Percentiles rank a stretch among this genome's conserved stretches.
phyloP scores from a whole-genome alignment of 2,329 filamentous ascomycete genomes.

The Arthrobotrys iridis region DNA sequence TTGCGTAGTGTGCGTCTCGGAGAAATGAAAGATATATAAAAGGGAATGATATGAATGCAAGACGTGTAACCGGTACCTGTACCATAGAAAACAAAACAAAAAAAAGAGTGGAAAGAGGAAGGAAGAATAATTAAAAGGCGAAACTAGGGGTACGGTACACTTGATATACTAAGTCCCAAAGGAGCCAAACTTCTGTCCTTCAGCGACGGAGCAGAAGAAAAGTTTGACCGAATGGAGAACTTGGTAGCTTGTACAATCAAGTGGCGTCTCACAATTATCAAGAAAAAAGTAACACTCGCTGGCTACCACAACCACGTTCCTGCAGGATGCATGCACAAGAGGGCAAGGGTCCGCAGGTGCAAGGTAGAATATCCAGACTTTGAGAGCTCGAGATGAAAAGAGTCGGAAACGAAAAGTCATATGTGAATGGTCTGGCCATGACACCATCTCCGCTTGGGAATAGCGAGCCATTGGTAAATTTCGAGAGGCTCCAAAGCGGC shows the following conservation, averaged over 20 bases:
- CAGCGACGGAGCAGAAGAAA: neutral
- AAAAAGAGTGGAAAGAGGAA: neutral
- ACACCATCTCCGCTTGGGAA: slow-evolving; percentile 28
- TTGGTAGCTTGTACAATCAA: slow-evolving; percentile 29
- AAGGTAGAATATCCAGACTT: neutral
- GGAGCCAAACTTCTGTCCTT: slow-evolving; percentile 16
- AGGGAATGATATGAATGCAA: slow-evolving; percentile 14
- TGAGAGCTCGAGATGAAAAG: slow-evolving; percentile 4
- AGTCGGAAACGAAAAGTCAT: slow-evolving; percentile 22
- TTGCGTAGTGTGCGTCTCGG: neutral
- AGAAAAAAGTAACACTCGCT: neutral
- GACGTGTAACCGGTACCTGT: neutral
- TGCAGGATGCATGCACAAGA: slow-evolving; percentile 3
- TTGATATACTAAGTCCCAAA: slow-evolving; percentile 23
- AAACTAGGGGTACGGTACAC: slow-evolving; percentile 11
- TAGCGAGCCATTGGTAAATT: slow-evolving; percentile 11
- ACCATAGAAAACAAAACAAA: neutral
- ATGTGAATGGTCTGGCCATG: slow-evolving; percentile 17
- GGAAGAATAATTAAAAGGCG: slow-evolving; percentile 1
- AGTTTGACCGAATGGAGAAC: slow-evolving; percentile 19
- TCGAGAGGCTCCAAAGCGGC: slow-evolving; percentile 26
- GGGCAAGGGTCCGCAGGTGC: slow-evolving; percentile 1
- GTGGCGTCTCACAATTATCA: slow-evolving; percentile 23
- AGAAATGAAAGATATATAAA: slow-evolving; percentile 19
- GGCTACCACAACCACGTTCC: neutral